phyloP scores from a whole-genome alignment of 805 yeast genomes.

The Sugiyamaella chiloensis region DNA sequence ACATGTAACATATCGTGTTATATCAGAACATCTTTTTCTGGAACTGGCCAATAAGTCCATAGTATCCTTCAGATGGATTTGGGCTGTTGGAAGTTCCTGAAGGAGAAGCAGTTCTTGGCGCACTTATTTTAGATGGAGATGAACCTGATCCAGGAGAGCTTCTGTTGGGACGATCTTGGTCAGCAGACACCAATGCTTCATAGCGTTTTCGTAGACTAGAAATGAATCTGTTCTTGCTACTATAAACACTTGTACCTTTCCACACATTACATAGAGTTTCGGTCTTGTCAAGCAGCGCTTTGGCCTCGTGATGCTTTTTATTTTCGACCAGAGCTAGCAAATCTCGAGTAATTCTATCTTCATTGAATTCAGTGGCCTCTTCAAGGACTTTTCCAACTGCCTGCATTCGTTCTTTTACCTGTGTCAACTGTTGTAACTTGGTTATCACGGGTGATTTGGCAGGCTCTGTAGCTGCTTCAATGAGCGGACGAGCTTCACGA shows the following conservation, averaged over 20 bases:
- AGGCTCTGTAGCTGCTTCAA: conserved; percentile 19
- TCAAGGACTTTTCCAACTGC: conserved; percentile 27
- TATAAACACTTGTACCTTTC: conserved; percentile 27
- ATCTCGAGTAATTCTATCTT: conserved; percentile 31
- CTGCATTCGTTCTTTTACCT: conserved; percentile 26
- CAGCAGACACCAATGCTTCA: conserved; percentile 14
- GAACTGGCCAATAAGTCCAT: conserved; percentile 23
- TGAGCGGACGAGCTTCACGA: conserved; percentile 16
- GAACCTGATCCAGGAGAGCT: neutral
- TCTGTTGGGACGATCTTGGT: neutral
- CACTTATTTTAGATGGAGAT: neutral
- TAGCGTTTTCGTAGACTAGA: conserved; percentile 23
- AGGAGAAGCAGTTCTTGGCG: neutral
- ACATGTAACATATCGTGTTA: neutral
- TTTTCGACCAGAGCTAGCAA: conserved; percentile 15
- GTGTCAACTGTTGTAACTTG: conserved; percentile 25
- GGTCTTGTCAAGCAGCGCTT: conserved; percentile 15
- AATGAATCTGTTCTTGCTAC: conserved; percentile 21
- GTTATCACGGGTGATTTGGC: conserved; percentile 3
- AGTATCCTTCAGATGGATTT: conserved; percentile 10
- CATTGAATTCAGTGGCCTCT: conserved; percentile 27
- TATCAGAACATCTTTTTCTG: conserved; percentile 22
- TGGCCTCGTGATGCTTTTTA: conserved; percentile 21
- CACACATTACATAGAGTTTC: conserved; percentile 23
- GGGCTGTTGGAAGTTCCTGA: neutral